Evolutionary conservation across 257 asterid species (phyloP).

Genomic region (Nicotiana noctiflora): DNA sequence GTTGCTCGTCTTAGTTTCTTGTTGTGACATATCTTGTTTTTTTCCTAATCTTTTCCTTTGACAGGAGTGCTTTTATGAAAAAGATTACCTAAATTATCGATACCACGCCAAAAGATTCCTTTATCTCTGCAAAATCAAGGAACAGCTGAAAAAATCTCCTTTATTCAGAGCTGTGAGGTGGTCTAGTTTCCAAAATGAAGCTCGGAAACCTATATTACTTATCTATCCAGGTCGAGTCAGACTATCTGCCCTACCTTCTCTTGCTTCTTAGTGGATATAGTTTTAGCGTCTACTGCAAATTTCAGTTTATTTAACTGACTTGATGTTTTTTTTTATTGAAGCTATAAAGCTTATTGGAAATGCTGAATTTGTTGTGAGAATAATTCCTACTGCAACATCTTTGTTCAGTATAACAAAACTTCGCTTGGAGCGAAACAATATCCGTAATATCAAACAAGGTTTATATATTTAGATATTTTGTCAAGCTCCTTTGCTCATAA

Average conservation of each 20-base stretch:
- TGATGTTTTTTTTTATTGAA: slow-evolving; percentile 22
- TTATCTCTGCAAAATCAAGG: slow-evolving; percentile 75
- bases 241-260: slow-evolving; percentile 2
- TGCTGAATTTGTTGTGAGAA: slow-evolving; percentile 50
- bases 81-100: slow-evolving; percentile 86
- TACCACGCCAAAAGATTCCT: slow-evolving; percentile 92
- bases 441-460: slow-evolving; percentile 71
- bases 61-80: slow-evolving; percentile 92
- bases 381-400: slow-evolving; percentile 80
- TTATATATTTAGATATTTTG: slow-evolving; percentile 3
- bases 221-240: slow-evolving; percentile 64
- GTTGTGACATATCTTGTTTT: neutral
- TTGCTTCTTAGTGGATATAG: neutral
- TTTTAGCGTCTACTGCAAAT: neutral
- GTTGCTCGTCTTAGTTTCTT: neutral
- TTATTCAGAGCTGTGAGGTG: slow-evolving; percentile 48
- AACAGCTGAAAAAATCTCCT: slow-evolving; percentile 47
- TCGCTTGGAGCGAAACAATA: slow-evolving; percentile 60
- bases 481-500: neutral
- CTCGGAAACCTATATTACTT: slow-evolving; percentile 81
- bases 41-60: slow-evolving; percentile 12
- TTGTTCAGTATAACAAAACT: slow-evolving; percentile 61
- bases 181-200: slow-evolving; percentile 82
- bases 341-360: slow-evolving; percentile 43
- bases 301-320: neutral